These are phyloP conservation scores for Tulasnella sp. DNA, from an alignment of 768 basidiomycete species.

Conservation along the genomic window DNA sequence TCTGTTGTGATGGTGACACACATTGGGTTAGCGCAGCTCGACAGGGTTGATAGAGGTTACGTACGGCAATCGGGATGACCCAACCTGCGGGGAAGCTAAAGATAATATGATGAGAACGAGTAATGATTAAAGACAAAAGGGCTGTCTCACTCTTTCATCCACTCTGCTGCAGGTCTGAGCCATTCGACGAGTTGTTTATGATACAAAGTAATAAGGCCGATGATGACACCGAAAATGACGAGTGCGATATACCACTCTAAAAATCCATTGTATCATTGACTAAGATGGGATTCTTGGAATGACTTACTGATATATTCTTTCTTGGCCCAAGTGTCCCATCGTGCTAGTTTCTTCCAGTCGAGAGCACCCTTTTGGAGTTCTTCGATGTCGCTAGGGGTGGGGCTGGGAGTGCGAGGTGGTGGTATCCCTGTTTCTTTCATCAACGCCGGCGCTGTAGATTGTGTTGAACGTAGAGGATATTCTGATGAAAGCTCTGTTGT, in stretches of 20 bases:
- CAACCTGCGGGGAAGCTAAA: constrained; percentile 38
- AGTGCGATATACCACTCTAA: constrained; percentile 28
- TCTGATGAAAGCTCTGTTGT: too few species aligned
- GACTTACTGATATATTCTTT: constrained; percentile 19
- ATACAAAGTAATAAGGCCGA: constrained; percentile 44
- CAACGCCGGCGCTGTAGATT: too few species aligned
- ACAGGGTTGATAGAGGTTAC: too few species aligned
- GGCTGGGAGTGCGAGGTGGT: constrained; percentile 15
- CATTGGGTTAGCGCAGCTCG: too few species aligned
- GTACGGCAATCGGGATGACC: constrained; percentile 65
- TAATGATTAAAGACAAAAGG: not conserved
- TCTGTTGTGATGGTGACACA: too few species aligned
- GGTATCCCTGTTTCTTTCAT: too few species aligned
- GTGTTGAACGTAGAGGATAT: too few species aligned
- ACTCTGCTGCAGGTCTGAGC: constrained; percentile 51
- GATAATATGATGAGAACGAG: not conserved
- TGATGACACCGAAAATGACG: constrained; percentile 36
- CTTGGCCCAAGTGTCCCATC: constrained; percentile 18
- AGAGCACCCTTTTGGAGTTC: constrained; percentile 15
- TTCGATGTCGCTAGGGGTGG: constrained; percentile 15
- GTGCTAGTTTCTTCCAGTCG: constrained; percentile 17
- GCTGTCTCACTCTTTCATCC: constrained; percentile 45
- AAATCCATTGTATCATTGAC: not conserved
- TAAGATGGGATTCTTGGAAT: not conserved
- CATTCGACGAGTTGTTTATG: constrained; percentile 59